Evolutionary conservation across 306 rosid species (phyloP), one percentile per base, ranked within the genome.

Genomic region (Casuarina glauca): DNA sequence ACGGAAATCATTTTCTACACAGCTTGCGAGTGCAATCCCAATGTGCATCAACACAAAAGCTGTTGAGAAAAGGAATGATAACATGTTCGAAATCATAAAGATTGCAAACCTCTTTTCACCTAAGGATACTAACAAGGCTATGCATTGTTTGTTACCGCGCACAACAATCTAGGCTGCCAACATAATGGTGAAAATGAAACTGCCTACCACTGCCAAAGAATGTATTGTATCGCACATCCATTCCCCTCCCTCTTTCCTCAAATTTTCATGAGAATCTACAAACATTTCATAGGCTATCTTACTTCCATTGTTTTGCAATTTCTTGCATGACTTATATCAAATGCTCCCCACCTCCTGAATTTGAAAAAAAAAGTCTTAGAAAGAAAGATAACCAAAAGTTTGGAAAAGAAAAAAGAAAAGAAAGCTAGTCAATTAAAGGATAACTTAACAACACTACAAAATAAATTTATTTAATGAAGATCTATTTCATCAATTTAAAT

Each of bases 181-280:
- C 45, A 63, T 72, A 17, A 81, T 76, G 0, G 79, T 82, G 8
- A 45, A 68, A 12, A 82, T 82, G 16, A 78, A 78, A 17, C 73
- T 61, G 0, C 74, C 73, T 8, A 78, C 86, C 45, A 82, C 0
- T 5, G 77, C 11, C 1, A 66, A 77, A 8, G 81, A 49, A 4
- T 4, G 1, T 2, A 79, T 66, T 57, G 82, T 67, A 0, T 68
- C 69, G 39, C 73, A 77, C 19, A 79, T 82, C 85, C 85, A 82
- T 68, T 55, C 48, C 79, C 66, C 76, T 12, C 82, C 85, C 0
- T 1, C 57, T 54, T 66, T 82, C 57, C 55, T 48, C 69, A 67
- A 5, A 2, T 45, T 2, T 10, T 45, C 9, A 10, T 45, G 49
- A 10, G 2, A 5, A 7, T 82, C 52, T 0, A 7, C 73, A 13